Conservation (phyloP, 176 grass and related monocot species). For the Oryza glumipatula region DNA sequence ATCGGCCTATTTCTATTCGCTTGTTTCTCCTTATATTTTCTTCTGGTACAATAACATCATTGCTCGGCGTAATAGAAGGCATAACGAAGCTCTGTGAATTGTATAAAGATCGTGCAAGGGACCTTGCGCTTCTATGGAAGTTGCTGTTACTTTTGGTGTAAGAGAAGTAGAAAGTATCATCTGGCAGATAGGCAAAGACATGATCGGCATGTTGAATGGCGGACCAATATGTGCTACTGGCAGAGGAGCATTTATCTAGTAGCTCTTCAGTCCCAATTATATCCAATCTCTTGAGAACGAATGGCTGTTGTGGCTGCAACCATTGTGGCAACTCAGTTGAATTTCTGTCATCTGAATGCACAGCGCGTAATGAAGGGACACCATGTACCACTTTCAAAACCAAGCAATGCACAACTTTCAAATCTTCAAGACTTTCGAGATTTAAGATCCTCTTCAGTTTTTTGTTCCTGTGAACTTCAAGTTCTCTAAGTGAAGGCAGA, state of each 20-base stretch:
- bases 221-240: slow-evolving; percentile 32
- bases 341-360: slow-evolving; percentile 37
- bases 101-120: slow-evolving; percentile 31
- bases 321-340: slow-evolving; percentile 45
- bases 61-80: slow-evolving; percentile 21
- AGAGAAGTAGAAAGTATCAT: slow-evolving; percentile 51
- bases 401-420: slow-evolving; percentile 49
- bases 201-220: slow-evolving; percentile 49
- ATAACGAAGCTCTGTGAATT: slow-evolving; percentile 39
- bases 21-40: neutral
- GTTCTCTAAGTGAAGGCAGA: slow-evolving; percentile 42
- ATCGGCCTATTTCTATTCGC: slow-evolving; percentile 12
- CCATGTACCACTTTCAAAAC: slow-evolving; percentile 35
- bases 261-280: slow-evolving; percentile 44
- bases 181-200: slow-evolving; percentile 40
- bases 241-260: slow-evolving; percentile 52
- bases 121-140: slow-evolving; percentile 32
- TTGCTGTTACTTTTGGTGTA: slow-evolving; percentile 43
- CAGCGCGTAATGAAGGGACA: slow-evolving; percentile 25
- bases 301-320: slow-evolving; percentile 38
- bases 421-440: slow-evolving; percentile 44
- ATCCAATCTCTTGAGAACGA: slow-evolving; percentile 46
- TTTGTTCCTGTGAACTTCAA: slow-evolving; percentile 35
- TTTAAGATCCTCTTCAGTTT: slow-evolving; percentile 47
- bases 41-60: neutral